Evolutionary conservation across 2,329 filamentous ascomycete species (phyloP), one percentile per base, ranked within the genome.

Genomic region (Epicoccum nigrum): DNA sequence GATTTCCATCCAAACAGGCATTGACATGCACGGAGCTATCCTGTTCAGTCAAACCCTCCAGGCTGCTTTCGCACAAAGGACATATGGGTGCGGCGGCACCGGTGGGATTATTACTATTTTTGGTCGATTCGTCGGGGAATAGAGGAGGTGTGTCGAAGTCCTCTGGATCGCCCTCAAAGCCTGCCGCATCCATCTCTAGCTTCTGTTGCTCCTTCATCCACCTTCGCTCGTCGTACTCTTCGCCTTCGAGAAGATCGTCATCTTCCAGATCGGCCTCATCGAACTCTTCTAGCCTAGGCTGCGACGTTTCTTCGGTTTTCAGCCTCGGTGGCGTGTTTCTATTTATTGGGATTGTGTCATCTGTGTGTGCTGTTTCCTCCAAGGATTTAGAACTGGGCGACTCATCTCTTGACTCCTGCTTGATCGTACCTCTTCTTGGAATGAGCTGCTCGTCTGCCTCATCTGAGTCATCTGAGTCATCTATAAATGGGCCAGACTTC

Each of bases 11-110:
- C 2, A 99, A 79, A 73, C 94, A 99, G 8, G 87, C 85, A 70
- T 99, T 99, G 59, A 99, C 94, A 71, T 99, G 94, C 2, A 87
- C 76, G 6, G 88, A 89, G 8, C 86, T 88, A 62, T 93, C 84
- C 68, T 92, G 69, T 50, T 84, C 53, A 75, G 68, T 47, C 16
- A 74, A 70, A 0, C 85, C 86, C 13, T 71, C 74, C 27, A 97
- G 77, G 56, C 75, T 84, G 1, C 79, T 78, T 61, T 82, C 83
- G 71, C 94, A 97, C 21, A 97, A 86, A 1, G 93, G 93, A 70
- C 92, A 97, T 19, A 73, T 68, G 2, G 76, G 64, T 5, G 41
- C 44, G 25, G 56, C 45, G 13, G 64, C 64, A 33, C 72, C 66
- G 1, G 42, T 39, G 23, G 51, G 35, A 8, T 42, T 35, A 30